Conservation (phyloP, 345 rosid genomes). For the Boechera stricta region DNA sequence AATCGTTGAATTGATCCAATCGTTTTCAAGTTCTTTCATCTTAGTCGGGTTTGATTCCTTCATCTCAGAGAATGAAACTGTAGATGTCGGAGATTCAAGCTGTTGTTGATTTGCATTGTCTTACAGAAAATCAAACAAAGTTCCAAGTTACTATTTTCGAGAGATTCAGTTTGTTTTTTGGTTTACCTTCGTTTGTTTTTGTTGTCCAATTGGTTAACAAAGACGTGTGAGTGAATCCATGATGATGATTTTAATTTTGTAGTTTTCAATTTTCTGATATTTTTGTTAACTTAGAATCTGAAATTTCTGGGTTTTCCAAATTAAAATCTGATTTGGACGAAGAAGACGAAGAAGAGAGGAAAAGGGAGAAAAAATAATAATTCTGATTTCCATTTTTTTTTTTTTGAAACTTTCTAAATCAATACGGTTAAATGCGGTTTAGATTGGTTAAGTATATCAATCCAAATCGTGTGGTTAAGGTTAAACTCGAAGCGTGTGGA, state of each 20-base stretch:
- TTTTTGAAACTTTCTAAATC: too few species aligned
- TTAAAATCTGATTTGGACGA: too few species aligned
- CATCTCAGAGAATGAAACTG: conserved; percentile 75
- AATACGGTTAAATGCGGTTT: too few species aligned
- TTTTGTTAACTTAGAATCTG: too few species aligned
- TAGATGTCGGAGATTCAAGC: conserved; percentile 83
- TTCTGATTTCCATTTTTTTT: too few species aligned
- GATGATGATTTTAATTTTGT: background rate
- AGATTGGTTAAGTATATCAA: too few species aligned
- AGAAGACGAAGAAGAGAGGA: too few species aligned
- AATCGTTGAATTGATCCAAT: conserved; percentile 56
- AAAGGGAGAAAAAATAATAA: too few species aligned
- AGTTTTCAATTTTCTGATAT: too few species aligned
- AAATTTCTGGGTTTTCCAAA: too few species aligned
- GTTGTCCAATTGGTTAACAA: conserved; percentile 27
- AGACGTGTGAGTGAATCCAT: conserved; percentile 36
- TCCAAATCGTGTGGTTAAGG: too few species aligned
- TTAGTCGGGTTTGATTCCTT: conserved; percentile 35
- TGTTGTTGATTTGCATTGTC: conserved; percentile 46
- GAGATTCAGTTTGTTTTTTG: background rate
- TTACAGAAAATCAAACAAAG: background rate
- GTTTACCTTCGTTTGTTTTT: conserved; percentile 41
- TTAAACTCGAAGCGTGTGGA: too few species aligned
- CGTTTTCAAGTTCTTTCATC: conserved; percentile 70
- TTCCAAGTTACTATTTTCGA: background rate